phyloP scores from a whole-genome alignment of 306 rosid species.

The Lablab purpureus region DNA sequence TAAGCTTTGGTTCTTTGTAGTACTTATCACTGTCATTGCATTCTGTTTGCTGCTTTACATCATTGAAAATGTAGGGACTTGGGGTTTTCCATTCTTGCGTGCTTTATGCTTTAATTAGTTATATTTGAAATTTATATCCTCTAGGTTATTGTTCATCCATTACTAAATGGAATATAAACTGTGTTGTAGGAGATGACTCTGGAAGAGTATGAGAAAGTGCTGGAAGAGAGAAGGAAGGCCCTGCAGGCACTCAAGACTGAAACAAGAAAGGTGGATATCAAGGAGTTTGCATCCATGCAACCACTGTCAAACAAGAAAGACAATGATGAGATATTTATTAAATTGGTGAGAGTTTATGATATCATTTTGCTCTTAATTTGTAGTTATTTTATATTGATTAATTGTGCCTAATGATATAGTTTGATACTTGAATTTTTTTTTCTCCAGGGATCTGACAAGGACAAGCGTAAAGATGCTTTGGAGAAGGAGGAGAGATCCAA shows the following conservation, averaged over 20 bases:
- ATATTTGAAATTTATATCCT: conserved; percentile 1
- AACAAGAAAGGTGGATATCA: conserved; percentile 83
- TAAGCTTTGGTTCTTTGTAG: not conserved
- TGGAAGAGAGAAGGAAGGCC: conserved; percentile 90
- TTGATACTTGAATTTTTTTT: conserved; percentile 24
- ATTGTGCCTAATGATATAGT: conserved; percentile 4
- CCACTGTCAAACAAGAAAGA: conserved; percentile 90
- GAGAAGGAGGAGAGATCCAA: conserved; percentile 88
- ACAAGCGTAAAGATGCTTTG: conserved; percentile 77
- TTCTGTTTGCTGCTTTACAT: not conserved
- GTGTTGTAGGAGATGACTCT: conserved; percentile 86
- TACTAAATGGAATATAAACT: conserved; percentile 31
- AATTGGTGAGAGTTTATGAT: conserved; percentile 64
- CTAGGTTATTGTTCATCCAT: not conserved
- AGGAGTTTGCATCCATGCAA: conserved; percentile 86
- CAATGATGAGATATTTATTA: conserved; percentile 72
- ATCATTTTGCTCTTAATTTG: not conserved
- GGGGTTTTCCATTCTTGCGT: not conserved
- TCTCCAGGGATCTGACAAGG: conserved; percentile 86
- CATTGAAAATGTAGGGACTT: not conserved
- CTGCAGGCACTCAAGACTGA: conserved; percentile 75
- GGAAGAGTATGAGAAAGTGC: conserved; percentile 91
- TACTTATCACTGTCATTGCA: not conserved
- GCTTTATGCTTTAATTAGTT: not conserved
- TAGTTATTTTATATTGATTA: not conserved